These are phyloP conservation scores for Boletus rubropictus DNA, from an alignment of 768 basidiomycete genomes.

Conservation along the genomic window DNA sequence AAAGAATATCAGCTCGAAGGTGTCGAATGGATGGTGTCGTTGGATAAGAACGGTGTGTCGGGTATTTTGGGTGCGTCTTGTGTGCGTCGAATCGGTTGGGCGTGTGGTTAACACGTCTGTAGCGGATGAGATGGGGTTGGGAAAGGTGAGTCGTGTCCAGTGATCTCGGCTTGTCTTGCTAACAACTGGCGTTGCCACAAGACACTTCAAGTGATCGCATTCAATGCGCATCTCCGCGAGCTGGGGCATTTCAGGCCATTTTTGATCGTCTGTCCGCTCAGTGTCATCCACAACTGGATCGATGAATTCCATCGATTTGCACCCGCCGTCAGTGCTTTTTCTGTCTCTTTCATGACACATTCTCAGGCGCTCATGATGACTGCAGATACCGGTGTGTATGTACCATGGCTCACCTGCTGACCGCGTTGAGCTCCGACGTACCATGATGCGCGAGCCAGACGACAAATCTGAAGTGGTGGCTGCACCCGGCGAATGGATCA, in stretches of 20 bases:
- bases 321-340: conserved; percentile 49
- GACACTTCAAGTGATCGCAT: conserved; percentile 94
- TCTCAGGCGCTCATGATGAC: not conserved
- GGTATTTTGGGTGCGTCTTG: conserved; percentile 61
- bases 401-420: conserved; percentile 85
- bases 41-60: conserved; percentile 80
- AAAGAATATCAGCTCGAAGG: conserved; percentile 93
- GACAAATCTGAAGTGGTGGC: conserved; percentile 22
- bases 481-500: conserved; percentile 21
- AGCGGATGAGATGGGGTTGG: conserved; percentile 96
- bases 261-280: conserved; percentile 87
- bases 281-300: conserved; percentile 88
- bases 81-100: conserved; percentile 5
- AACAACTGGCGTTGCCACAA: conserved; percentile 24
- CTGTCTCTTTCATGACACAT: not conserved
- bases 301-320: conserved; percentile 83
- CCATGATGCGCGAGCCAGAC: conserved; percentile 41
- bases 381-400: conserved; percentile 77
- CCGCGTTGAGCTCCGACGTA: conserved; percentile 71
- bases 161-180: not conserved
- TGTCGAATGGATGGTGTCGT: conserved; percentile 88
- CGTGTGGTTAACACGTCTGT: conserved; percentile 10
- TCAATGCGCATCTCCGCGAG: conserved; percentile 84
- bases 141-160: conserved; percentile 48
- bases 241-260: conserved; percentile 66